These are phyloP conservation scores for Orbilia blumenaviensis DNA, from an alignment of 2,329 filamentous ascomycete genomes.

Conservation along the genomic window DNA sequence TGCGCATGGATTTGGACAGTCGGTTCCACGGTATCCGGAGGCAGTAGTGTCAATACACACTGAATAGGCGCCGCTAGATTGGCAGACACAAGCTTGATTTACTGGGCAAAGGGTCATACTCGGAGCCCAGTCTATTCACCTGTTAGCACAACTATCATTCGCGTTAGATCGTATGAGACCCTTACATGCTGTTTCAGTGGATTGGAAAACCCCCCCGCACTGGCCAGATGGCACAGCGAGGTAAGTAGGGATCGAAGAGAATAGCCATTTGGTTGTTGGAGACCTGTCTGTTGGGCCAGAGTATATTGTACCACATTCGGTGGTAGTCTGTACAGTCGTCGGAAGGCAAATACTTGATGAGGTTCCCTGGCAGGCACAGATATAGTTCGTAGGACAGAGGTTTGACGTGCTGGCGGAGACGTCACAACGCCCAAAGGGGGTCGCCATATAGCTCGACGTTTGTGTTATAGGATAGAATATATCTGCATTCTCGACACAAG, in stretches of 20 bases:
- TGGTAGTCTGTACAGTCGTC: background rate
- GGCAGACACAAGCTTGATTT: conserved; percentile 9
- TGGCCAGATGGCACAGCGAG: conserved; percentile 5
- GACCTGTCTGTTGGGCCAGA: background rate
- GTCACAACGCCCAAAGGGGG: background rate
- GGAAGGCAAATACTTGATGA: conserved; percentile 11
- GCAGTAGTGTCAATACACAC: background rate
- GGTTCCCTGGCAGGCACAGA: conserved; percentile 13
- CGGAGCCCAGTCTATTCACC: conserved; percentile 3
- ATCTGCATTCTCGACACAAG: background rate
- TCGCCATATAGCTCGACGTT: conserved; percentile 2
- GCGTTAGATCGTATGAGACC: too few species aligned
- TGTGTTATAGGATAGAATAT: background rate
- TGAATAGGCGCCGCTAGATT: background rate
- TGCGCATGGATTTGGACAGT: conserved; percentile 9
- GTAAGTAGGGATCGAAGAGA: background rate
- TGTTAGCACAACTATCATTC: background rate
- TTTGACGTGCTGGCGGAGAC: background rate
- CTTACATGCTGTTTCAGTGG: background rate
- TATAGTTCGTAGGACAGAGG: conserved; percentile 14
- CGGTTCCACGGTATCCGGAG: background rate
- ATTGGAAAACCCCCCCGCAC: conserved; percentile 3
- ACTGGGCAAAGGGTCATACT: conserved; percentile 1
- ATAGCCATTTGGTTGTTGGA: background rate
- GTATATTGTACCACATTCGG: background rate